Conservation (phyloP, 2,329 filamentous ascomycete species). For the Colletotrichum sp. region DNA sequence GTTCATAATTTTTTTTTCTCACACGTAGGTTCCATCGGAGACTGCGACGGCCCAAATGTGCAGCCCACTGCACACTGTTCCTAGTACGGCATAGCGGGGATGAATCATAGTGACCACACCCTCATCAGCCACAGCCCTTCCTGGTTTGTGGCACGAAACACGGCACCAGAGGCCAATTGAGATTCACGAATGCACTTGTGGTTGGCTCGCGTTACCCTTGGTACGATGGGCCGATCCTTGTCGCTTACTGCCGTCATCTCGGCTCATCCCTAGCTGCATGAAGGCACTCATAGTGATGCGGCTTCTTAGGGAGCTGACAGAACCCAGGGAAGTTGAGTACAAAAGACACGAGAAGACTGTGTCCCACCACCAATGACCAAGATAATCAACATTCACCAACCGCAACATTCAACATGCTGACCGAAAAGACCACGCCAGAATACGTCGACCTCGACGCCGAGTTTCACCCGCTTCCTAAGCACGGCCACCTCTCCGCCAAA, state of each 20-base stretch:
- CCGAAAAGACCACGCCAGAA: constrained; percentile 27
- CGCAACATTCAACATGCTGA: constrained; percentile 22
- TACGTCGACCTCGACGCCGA: constrained; percentile 29
- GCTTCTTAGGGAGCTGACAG: not conserved
- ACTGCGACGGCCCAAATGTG: not conserved
- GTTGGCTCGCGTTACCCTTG: not conserved
- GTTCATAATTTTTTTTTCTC: not conserved
- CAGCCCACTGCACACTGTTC: not conserved
- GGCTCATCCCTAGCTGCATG: not conserved
- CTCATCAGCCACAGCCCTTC: not conserved
- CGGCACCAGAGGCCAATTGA: not conserved
- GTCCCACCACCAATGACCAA: not conserved
- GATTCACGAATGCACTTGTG: not conserved
- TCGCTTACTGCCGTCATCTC: not conserved
- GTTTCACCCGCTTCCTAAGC: constrained; percentile 36
- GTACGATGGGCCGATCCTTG: not conserved
- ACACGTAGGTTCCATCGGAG: not conserved
- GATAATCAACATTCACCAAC: not conserved
- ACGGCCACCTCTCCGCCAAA: constrained; percentile 33
- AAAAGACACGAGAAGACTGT: not conserved
- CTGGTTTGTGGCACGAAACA: not conserved
- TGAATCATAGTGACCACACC: not conserved
- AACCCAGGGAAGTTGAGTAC: not conserved
- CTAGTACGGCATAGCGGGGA: not conserved
- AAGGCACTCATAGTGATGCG: not conserved